Percentiles rank a stretch among this genome's conserved stretches.
phyloP scores from a whole-genome alignment of 306 rosid genomes.

The Lathyrus oleraceus region DNA sequence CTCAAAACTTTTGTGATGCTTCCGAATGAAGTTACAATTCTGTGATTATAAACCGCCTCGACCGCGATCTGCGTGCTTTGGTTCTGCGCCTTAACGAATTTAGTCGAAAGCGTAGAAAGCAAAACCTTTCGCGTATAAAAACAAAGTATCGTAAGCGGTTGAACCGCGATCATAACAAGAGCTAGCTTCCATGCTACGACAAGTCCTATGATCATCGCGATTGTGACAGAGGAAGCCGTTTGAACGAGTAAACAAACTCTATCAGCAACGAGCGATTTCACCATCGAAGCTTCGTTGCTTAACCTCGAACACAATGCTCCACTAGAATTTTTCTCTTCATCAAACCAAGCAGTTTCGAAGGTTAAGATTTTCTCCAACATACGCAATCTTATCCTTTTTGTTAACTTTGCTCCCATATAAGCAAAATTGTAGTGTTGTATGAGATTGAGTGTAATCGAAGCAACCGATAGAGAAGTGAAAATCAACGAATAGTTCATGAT shows the following conservation, averaged over 20 bases:
- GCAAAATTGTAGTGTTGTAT: conserved; percentile 87
- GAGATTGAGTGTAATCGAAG: conserved; percentile 74
- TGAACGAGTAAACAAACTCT: conserved; percentile 76
- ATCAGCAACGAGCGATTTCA: conserved; percentile 89
- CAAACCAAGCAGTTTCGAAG: conserved; percentile 94
- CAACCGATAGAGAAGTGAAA: conserved; percentile 66
- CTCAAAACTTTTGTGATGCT: conserved; percentile 59
- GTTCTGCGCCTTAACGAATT: conserved; percentile 74
- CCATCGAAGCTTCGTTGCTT: conserved; percentile 89
- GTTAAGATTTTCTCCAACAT: conserved; percentile 83
- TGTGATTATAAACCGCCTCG: conserved; percentile 88
- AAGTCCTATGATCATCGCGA: conserved; percentile 88
- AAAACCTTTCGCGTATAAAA: conserved; percentile 83
- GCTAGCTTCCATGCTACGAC: conserved; percentile 93
- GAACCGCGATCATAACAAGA: conserved; percentile 84
- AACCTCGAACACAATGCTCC: conserved; percentile 89
- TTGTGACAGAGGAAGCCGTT: conserved; percentile 77
- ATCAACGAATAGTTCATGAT: conserved; percentile 67
- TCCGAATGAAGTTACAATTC: conserved; percentile 79
- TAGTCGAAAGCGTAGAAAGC: conserved; percentile 70
- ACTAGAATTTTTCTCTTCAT: conserved; percentile 76
- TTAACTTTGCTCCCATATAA: conserved; percentile 79
- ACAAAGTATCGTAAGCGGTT: conserved; percentile 83
- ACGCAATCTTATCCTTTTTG: conserved; percentile 63
- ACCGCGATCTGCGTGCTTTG: conserved; percentile 89